These are phyloP conservation scores for Chionographis japonica DNA, from an alignment of 106 monocot genomes.

Conservation along the genomic window DNA sequence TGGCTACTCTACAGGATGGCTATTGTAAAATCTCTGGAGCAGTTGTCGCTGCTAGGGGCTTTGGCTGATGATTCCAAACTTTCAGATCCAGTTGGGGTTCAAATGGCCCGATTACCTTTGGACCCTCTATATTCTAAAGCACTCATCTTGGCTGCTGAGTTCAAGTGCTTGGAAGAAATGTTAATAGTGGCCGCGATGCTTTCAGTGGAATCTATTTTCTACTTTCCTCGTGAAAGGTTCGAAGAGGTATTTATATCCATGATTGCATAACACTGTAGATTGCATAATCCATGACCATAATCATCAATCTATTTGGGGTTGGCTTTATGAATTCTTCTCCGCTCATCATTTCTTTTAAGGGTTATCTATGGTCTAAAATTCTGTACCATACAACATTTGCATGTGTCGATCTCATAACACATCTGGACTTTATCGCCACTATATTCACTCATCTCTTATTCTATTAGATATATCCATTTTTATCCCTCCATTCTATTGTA, in stretches of 20 bases:
- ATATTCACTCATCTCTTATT: too few relatives aligned
- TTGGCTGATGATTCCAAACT: conserved; percentile 68
- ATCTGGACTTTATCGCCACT: too few relatives aligned
- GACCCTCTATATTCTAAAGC: conserved; percentile 92
- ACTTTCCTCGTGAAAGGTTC: conserved; percentile 64
- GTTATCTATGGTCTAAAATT: too few relatives aligned
- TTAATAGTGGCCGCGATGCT: conserved; percentile 94
- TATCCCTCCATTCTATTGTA: too few relatives aligned
- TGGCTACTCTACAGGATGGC: conserved; percentile 45
- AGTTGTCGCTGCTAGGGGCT: conserved; percentile 74
- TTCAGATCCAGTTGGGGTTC: conserved; percentile 67
- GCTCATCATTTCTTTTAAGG: too few relatives aligned
- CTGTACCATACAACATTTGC: too few relatives aligned
- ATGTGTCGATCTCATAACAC: too few relatives aligned
- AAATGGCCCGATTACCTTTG: conserved; percentile 85
- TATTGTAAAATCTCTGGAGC: conserved; percentile 75
- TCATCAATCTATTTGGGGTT: too few relatives aligned
- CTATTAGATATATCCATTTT: too few relatives aligned
- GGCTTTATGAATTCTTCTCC: too few relatives aligned
- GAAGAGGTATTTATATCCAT: conserved; percentile 61
- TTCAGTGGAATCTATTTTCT: conserved; percentile 94
- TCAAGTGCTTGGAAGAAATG: conserved; percentile 95
- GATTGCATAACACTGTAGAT: not conserved
- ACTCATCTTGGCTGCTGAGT: conserved; percentile 60
- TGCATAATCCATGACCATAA: too few relatives aligned